These are phyloP conservation scores for Liriodendron chinense DNA, from an alignment of 164 flowering plant genomes.

Conservation along the genomic window DNA sequence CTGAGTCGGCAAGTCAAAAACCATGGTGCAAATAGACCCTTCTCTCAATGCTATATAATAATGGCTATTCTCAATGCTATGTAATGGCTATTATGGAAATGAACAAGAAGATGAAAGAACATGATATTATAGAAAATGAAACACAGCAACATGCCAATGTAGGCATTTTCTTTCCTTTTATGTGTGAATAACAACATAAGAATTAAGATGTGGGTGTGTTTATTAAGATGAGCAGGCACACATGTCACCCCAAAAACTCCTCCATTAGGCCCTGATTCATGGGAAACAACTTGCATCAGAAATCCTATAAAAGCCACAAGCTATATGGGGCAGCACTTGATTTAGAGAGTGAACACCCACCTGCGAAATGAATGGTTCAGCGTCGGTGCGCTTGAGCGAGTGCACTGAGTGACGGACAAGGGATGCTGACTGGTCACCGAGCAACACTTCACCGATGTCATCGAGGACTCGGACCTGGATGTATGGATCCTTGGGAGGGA, in stretches of 20 bases:
- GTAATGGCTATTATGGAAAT: too few relatives aligned
- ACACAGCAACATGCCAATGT: background rate
- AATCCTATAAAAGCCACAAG: background rate
- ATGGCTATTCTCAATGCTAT: too few relatives aligned
- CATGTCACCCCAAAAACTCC: slow-evolving; percentile 57
- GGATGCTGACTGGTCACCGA: slow-evolving; percentile 65
- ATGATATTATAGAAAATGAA: too few relatives aligned
- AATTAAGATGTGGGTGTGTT: background rate
- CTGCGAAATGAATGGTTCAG: slow-evolving; percentile 83
- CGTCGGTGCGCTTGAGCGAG: slow-evolving; percentile 86
- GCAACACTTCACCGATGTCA: slow-evolving; percentile 70
- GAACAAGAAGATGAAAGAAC: too few relatives aligned
- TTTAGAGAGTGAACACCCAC: slow-evolving; percentile 21
- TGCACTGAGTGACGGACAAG: slow-evolving; percentile 81
- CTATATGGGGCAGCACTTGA: background rate
- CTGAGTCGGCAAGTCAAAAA: too few relatives aligned
- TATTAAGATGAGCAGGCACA: background rate
- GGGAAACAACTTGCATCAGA: background rate
- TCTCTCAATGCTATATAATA: too few relatives aligned
- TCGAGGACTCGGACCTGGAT: slow-evolving; percentile 89
- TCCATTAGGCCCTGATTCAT: slow-evolving; percentile 76
- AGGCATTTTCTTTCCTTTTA: background rate
- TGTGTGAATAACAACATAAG: background rate
- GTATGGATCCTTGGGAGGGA: slow-evolving; percentile 97
- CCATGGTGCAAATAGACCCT: too few relatives aligned